Base-by-base conservation (phyloP, 495 filamentous ascomycete genomes). In the Rhypophila decipiens region DNA sequence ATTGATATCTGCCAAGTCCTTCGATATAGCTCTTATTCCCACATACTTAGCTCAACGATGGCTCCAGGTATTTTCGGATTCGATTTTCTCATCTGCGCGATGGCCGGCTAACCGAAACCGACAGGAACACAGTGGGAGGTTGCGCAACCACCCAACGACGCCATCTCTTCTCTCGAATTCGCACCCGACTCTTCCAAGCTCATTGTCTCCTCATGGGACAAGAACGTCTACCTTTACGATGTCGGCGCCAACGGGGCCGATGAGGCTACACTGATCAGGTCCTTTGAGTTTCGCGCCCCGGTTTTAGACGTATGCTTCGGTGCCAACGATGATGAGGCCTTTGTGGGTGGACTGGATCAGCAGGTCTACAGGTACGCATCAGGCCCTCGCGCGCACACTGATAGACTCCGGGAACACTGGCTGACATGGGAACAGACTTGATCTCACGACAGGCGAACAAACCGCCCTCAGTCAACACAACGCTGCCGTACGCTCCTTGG, bases 141-240 rank as follows among this genome's bases (percentile, higher is more conserved):
- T 50, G 68, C 76, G 37, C 71, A 78, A 55, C 86, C 89, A 29
- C 93, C 93, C n/a, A 76, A 73, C 44, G 93, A 97, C 70, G 87
- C 84, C 53, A 86, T 98, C 57, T 94, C 90, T 44, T 74, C 88
- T 4, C 66, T 96, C 52, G 82, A 80, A 49, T 98, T 95, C 73
- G 85, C 88, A 29, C 86, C 88, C 35, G 58, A 64, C 39, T 70
- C 77, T 20, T 73, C 84, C 11, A 84, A 78, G 43, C 75, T 98
- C 24, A 79, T 95, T 23, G 89, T 89, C 57, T 86, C 91, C 9
- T 98, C 91, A 46, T 98, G 93, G 93, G 93, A 96, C 66, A 87
- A 82, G 66, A 76, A 87, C 64, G 81, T 94, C 20, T 95, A 95
- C 66, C 78, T 95, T 35, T 98, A 98, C 73, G 85, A 95, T 57